Percentiles rank a stretch among this genome's conserved stretches.
phyloP scores from a whole-genome alignment of 2,329 filamentous ascomycete species.

The Trichoderma sp. region DNA sequence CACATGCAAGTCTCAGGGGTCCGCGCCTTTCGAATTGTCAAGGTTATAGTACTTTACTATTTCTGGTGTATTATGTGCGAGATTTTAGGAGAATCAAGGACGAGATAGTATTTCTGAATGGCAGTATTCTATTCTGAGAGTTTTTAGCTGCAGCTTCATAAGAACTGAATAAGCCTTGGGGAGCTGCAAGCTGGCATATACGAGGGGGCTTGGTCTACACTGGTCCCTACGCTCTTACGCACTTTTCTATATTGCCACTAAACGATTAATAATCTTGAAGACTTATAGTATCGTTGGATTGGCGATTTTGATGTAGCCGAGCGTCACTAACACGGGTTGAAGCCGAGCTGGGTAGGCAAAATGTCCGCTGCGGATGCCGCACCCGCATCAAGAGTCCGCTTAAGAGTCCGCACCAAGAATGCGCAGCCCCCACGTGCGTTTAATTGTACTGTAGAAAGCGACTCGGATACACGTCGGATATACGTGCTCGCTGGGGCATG shows the following conservation, averaged over 20 bases:
- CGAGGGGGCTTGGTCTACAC: not conserved
- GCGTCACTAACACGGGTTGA: not conserved
- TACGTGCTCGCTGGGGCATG: not conserved
- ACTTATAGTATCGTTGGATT: not conserved
- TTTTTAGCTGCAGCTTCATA: not conserved
- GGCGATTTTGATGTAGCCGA: not conserved
- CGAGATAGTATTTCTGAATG: not conserved
- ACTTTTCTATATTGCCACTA: not conserved
- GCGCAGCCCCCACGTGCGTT: slow-evolving; percentile 12
- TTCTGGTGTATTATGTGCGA: not conserved
- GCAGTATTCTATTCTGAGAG: not conserved
- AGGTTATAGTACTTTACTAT: not conserved
- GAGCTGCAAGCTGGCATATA: not conserved
- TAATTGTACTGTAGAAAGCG: no score
- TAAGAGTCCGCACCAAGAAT: not conserved
- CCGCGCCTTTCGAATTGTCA: not conserved
- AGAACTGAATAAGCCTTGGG: not conserved
- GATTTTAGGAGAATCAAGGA: not conserved
- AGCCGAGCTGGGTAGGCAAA: not conserved
- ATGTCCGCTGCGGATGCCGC: slow-evolving; percentile 10
- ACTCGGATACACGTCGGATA: not conserved
- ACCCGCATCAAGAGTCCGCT: not conserved
- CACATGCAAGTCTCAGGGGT: not conserved
- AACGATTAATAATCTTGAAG: slow-evolving; percentile 1
- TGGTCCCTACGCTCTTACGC: not conserved